Evolutionary conservation across 768 basidiomycete genomes (phyloP).

Genomic region (Cystobasidium onofrii): DNA sequence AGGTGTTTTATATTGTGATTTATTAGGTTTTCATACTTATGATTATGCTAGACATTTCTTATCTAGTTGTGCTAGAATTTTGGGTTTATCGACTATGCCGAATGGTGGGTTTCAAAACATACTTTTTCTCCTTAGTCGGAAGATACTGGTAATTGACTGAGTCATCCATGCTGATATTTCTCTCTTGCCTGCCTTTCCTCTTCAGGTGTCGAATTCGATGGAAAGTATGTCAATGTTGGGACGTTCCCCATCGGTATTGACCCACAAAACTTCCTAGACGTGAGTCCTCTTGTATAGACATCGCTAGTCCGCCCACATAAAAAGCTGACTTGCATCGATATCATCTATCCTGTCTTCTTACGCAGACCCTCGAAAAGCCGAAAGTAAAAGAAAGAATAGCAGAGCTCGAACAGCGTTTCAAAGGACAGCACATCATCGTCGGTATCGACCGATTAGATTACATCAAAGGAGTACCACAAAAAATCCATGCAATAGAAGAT

Average conservation of each 20-base stretch:
- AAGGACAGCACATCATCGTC: conserved; percentile 91
- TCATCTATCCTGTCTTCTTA: background rate
- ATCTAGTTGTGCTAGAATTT: conserved; percentile 92
- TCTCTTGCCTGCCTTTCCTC: background rate
- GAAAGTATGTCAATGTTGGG: conserved; percentile 89
- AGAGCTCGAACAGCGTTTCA: conserved; percentile 78
- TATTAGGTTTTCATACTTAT: conserved; percentile 99
- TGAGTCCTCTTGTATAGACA: conserved; percentile 44
- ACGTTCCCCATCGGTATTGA: conserved; percentile 99
- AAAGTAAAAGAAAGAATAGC: conserved; percentile 71
- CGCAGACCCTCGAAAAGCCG: conserved; percentile 67
- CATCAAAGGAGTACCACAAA: conserved; percentile 99
- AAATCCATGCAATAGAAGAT: conserved; percentile 88
- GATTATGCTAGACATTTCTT: conserved; percentile 99
- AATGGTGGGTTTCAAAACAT: conserved; percentile 54
- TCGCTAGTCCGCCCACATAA: too few relatives aligned
- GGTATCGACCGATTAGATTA: conserved; percentile 98
- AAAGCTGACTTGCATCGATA: background rate
- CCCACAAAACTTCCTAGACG: conserved; percentile 79
- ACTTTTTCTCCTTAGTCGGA: too few relatives aligned
- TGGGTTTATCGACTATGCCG: conserved; percentile 90
- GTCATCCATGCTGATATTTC: background rate
- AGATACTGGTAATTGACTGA: too few relatives aligned
- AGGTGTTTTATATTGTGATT: conserved; percentile 86
- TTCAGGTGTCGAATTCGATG: conserved; percentile 76